Base-by-base conservation (phyloP, 768 basidiomycete genomes). In the Leccinum disarticulatum region DNA sequence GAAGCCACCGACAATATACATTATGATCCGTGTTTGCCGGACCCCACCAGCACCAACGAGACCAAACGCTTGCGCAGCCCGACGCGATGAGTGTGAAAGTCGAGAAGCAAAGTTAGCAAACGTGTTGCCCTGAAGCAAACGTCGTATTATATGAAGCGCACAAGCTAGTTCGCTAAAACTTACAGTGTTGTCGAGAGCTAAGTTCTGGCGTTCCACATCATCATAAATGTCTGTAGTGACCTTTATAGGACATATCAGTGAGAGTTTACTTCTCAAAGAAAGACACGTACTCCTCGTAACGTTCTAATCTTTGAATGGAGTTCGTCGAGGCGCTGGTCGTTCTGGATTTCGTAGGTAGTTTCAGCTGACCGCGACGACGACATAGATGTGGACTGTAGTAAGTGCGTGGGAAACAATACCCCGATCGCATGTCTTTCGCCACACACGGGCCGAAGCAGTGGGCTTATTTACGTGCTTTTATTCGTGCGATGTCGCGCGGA, bases 161-260 rank as follows among this genome's bases (percentile, higher is more conserved):
- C 7, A 54, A 15, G 19, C 14, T 56, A n/a, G 7, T 31, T 7
- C 41, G n/a, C 28, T 43, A 13, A 19, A 27, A 71, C 87, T 62
- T 60, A 91, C 91, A 3, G 91, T 86, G 41, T 88, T 84, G 66
- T 94, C 91, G 27, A 95, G 77, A 56, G 88, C 83, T 3, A 82
- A 68, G 67, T 94, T 93, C 76, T 94, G 93, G 10, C 87, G 77
- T 74, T 95, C 92, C 1, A 87, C 87, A 67, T 94, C 93, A 61
- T 85, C 83, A 70, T 95, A 81, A 41, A 95, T 93, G 75, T 95
- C 92, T 3, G 85, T 89, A 13, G 92, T 94, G n/a, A 95, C 81
- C 91, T 94, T 50, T 19, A 41, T 33, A 30, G 31, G 11, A 33
- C 6, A 31, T 31, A 49, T 62, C 49, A 58, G 38, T 38, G 6